A percentile compares a stretch with the other conserved stretches of the same genome.
Conservation (phyloP, 129 eudicot species). For the Calendula officinalis region DNA sequence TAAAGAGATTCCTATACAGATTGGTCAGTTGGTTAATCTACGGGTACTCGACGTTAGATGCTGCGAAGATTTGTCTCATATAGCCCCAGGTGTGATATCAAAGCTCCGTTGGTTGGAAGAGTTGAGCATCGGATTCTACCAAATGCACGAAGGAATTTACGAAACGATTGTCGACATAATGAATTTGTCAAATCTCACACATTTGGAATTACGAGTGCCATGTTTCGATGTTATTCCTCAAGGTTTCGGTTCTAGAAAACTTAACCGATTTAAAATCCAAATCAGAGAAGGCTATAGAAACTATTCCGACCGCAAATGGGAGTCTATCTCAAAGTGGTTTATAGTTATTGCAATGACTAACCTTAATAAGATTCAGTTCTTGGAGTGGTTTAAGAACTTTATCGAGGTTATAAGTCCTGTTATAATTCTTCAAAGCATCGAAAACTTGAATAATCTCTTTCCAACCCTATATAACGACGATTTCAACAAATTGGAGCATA, state of each 20-base stretch:
- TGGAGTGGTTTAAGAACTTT: not conserved
- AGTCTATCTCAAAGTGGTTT: not conserved
- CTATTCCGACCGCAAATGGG: not conserved
- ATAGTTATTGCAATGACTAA: not conserved
- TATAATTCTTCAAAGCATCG: not conserved
- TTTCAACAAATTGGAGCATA: not conserved
- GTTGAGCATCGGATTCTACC: not conserved
- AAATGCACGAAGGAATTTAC: not conserved
- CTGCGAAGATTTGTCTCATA: not conserved
- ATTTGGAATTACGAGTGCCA: not conserved
- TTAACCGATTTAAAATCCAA: not conserved
- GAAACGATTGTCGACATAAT: not conserved
- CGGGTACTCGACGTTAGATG: not conserved
- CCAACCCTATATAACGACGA: not conserved
- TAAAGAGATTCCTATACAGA: slow-evolving; percentile 4
- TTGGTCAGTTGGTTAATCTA: slow-evolving; percentile 1
- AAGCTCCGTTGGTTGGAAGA: not conserved
- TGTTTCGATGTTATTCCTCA: not conserved
- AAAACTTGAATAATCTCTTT: not conserved
- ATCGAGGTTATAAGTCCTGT: not conserved
- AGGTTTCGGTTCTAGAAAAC: not conserved
- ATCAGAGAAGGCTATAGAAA: not conserved
- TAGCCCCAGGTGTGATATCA: not conserved
- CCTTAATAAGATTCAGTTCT: not conserved
- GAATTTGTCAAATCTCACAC: not conserved